Conservation (phyloP, 148 eudicot species). For the Pouteria glomerata region DNA sequence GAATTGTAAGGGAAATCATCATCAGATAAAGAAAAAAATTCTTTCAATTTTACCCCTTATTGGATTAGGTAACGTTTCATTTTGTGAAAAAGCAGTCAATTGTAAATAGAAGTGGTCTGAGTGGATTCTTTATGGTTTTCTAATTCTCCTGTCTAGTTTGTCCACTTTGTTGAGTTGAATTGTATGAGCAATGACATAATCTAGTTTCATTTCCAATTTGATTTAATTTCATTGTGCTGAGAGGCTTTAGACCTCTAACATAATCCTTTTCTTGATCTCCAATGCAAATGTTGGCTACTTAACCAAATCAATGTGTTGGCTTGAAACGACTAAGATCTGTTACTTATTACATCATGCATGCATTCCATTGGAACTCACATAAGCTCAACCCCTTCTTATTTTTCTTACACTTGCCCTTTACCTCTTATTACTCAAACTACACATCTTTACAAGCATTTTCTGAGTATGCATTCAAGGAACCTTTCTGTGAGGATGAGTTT, state of each 20-base stretch:
- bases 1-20: slow-evolving; percentile 8
- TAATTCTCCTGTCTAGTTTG: no score
- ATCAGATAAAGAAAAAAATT: not conserved
- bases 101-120: slow-evolving; percentile 7
- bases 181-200: not conserved
- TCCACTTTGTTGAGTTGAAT: not conserved
- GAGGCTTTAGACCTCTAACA: not conserved
- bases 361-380: not conserved
- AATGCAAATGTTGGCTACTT: not conserved
- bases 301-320: not conserved
- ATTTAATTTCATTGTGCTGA: not conserved
- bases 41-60: not conserved
- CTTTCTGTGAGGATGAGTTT: not conserved
- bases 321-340: not conserved
- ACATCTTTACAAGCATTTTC: not conserved
- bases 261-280: not conserved
- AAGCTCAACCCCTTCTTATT: not conserved
- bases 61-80: not conserved
- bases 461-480: not conserved
- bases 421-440: not conserved
- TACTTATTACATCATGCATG: not conserved
- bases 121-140: not conserved
- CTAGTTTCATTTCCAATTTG: not conserved
- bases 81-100: slow-evolving; percentile 1
- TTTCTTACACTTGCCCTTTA: not conserved